Evolutionary conservation across 331 rosid species (phyloP), one percentile per base, ranked within the genome.

Genomic region (Acacia concinna): DNA sequence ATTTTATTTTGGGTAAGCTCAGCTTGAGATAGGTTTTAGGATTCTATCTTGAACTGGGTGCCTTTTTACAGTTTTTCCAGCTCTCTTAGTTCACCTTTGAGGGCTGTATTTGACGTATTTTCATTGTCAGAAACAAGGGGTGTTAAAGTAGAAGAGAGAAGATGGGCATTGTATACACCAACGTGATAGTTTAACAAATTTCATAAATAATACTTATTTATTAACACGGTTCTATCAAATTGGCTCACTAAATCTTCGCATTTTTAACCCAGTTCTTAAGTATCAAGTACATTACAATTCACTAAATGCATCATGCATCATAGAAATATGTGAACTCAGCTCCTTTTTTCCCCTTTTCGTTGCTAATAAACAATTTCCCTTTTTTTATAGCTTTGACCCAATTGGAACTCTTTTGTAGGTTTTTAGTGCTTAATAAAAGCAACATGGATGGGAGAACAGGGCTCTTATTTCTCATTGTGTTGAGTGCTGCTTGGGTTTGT

Each of bases 381-480:
- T 63, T 34, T 57, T 43, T 72, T 37, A 57, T 72, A 21, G 35
- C 41, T 49, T 77, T 69, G 44, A 25, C 34, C 8, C 20, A 56
- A 68, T 34, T 8, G 68, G 35, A 68, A 41, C 20, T 68, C 13
- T 85, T 40, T 67, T 41, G 41, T 44, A 21, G 20, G 69, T 25
- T 74, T 68, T 65, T 15, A 77, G 30, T 40, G 79, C 68, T 80
- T 62, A 72, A 66, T 81, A 67, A 84, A 90, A 92, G 88, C 63
- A 82, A 37, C 59, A 96, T 96, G 98, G 88, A 79, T 59, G 60
- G 28, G 86, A 89, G 93, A 81, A 63, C 82, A 82, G 96, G 91
- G 82, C 21, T 93, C 18, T 40, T 93, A 17, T 79, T 93, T 78
- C 74, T 93, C 47, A 67, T 89, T 74, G 40, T 91, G 73, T 71